These are phyloP conservation scores for Brassica hybrid DNA, from an alignment of 441 rosid genomes.

Conservation along the genomic window DNA sequence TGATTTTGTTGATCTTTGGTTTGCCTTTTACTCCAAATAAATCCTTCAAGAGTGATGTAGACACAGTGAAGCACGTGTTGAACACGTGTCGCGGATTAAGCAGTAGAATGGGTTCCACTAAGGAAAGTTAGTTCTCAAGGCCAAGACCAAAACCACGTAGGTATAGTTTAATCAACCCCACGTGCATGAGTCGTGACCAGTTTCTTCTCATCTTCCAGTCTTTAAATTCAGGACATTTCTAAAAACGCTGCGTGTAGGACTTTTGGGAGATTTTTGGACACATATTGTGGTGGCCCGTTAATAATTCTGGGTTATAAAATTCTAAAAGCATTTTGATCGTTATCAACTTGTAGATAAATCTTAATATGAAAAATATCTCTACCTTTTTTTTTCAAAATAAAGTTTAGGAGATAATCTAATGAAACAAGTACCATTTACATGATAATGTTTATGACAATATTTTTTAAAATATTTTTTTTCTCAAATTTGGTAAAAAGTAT, in stretches of 20 bases:
- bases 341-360: not conserved
- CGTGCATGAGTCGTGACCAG: slow-evolving; percentile 6
- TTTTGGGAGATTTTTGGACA: not conserved
- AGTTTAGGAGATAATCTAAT: not conserved
- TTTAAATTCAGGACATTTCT: not conserved
- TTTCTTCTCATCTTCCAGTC: slow-evolving; percentile 1
- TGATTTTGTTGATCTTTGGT: slow-evolving; percentile 34
- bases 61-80: slow-evolving; percentile 17
- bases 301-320: not conserved
- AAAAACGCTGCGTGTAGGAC: not conserved
- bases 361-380: not conserved
- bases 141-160: not conserved
- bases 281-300: not conserved
- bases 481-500: not conserved
- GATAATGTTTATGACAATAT: not conserved
- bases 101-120: not conserved
- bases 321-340: not conserved
- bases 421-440: not conserved
- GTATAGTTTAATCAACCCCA: not conserved
- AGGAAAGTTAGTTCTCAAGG: not conserved
- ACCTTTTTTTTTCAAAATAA: not conserved
- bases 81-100: slow-evolving; percentile 4
- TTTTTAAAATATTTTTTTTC: not conserved
- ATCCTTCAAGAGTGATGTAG: slow-evolving; percentile 16
- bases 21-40: slow-evolving; percentile 12